phyloP scores from a whole-genome alignment of 2,329 filamentous ascomycete genomes.

The Diaporthe nobilis region DNA sequence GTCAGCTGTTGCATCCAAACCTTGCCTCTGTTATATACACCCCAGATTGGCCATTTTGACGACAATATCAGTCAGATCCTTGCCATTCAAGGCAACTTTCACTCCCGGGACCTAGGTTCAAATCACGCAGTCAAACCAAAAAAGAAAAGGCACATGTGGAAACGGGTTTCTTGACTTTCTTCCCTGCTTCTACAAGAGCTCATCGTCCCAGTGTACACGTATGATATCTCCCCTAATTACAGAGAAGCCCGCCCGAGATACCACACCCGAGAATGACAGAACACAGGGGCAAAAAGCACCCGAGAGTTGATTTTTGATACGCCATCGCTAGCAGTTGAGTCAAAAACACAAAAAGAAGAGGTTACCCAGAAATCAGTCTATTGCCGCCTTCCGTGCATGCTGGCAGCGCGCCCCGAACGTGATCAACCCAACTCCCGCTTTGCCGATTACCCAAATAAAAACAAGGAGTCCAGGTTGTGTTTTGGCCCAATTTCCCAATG shows the following conservation, averaged over 20 bases:
- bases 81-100: not conserved
- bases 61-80: not conserved
- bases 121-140: not conserved
- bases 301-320: conserved; percentile 33
- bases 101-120: too few species aligned
- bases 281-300: not conserved
- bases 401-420: conserved; percentile 26
- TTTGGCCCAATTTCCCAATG: not conserved
- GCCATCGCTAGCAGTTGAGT: conserved; percentile 40
- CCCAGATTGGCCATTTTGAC: not conserved
- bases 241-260: conserved; percentile 6
- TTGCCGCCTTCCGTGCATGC: conserved; percentile 36
- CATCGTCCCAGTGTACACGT: conserved; percentile 9
- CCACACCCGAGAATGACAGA: not conserved
- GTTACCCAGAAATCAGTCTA: conserved; percentile 38
- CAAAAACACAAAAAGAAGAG: conserved; percentile 2
- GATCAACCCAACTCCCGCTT: conserved; percentile 29
- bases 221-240: conserved; percentile 24
- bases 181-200: not conserved
- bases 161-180: not conserved
- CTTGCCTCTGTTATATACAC: not conserved
- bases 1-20: not conserved
- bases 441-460: not conserved
- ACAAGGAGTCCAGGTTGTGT: not conserved
- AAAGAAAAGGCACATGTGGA: not conserved